Base-by-base conservation (phyloP, 2,329 filamentous ascomycete species). In the Ampelomyces quisqualis region DNA sequence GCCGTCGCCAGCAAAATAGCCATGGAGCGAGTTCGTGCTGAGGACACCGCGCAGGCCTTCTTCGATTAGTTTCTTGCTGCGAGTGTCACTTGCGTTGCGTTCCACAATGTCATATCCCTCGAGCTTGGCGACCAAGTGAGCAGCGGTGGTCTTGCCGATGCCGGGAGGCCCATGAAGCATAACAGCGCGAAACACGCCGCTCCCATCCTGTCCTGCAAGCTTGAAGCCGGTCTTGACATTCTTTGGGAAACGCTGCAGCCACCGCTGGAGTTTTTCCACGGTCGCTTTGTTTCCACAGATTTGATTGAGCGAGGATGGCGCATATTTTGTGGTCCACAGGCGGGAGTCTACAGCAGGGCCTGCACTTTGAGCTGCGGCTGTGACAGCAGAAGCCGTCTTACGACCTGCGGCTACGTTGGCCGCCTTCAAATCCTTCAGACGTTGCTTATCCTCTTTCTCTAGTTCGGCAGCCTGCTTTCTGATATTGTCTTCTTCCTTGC, bases 61-160 rank as follows among this genome's bases (percentile, higher is more conserved):
- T 69, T 98, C 93, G 20, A 98, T 88, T 17, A 98, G 77, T 65
- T 93, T 95, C 73, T 98, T 98, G 73, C 91, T 97, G 64, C 93
- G 81, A 2, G 88, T 86, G 64, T 98, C 93, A 69, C 90, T 97
- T 23, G 93, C 93, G 63, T 98, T 98, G 60, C 84, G 93, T 73
- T 98, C 93, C 9, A 98, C 76, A 29, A 96, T 80, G 67, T 98
- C 93, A 62, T 89, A 97, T 2, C 91, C 90, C 64, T 95, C 90
- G 14, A 97, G 73, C 60, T 90, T 94, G 1, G 93, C 91, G 11
- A 95, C 88, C 20, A 98, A 76, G 73, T 98, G 93, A 17, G 93
- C 93, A 34, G 94, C 89, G 21, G 93, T 98, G 2, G 93, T 98
- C 72, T 98, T 98, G 55, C 93, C 93, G 53, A 98, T 95, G 13